Evolutionary conservation across 1,284 basidiomycete genomes (phyloP).

Genomic region (Marasmius sp.): DNA sequence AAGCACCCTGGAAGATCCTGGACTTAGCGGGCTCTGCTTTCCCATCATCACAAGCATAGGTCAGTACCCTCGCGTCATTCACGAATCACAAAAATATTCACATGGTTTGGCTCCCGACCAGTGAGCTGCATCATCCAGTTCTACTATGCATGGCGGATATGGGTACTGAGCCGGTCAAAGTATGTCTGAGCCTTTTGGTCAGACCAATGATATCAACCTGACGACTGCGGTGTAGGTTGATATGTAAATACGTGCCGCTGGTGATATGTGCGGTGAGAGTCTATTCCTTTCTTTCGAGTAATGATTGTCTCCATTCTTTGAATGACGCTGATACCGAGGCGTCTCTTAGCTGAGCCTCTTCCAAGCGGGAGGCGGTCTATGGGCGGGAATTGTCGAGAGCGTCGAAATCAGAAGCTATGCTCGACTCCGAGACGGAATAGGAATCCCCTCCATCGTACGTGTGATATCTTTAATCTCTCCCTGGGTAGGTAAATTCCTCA

Average conservation of each 20-base stretch:
- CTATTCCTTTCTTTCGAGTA: too few relatives aligned
- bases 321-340: too few relatives aligned
- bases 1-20: constrained; percentile 7
- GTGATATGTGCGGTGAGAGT: neutral
- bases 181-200: neutral
- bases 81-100: neutral
- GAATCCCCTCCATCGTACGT: too few relatives aligned
- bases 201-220: neutral
- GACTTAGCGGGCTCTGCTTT: constrained; percentile 21
- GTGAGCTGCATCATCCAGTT: constrained; percentile 26
- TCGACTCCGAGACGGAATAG: too few relatives aligned
- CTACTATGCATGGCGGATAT: constrained; percentile 28
- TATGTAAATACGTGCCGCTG: too few relatives aligned
- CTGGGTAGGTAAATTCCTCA: neutral
- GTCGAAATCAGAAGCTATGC: too few relatives aligned
- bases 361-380: too few relatives aligned
- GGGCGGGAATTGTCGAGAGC: too few relatives aligned
- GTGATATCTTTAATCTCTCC: too few relatives aligned
- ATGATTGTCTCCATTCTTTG: too few relatives aligned
- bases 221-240: neutral
- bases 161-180: neutral
- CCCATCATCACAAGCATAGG: constrained; percentile 24
- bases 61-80: constrained; percentile 3
- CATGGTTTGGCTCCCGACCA: neutral
- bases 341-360: too few relatives aligned